Base-by-base conservation (phyloP, 1,284 basidiomycete genomes). In the Lentinula novae-zelandiae region DNA sequence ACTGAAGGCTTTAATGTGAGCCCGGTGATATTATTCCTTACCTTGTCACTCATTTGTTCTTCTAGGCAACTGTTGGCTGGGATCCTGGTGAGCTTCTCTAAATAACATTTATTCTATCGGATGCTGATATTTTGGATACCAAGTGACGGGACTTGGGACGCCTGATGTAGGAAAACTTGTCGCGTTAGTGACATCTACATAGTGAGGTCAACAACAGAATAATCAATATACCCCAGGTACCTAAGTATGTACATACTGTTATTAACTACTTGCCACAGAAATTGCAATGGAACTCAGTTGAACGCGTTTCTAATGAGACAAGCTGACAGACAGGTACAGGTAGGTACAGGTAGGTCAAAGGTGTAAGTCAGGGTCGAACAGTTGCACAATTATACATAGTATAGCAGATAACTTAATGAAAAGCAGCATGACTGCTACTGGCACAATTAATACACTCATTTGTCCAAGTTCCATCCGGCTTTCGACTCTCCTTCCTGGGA, bases 111-210 rank as follows among this genome's bases (percentile, higher is more conserved):
- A 22, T 27, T 10, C 5, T 13, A 22, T 12, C 3, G 17, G 8
- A 20, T 39, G 5, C 44, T 20, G 17, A 48, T 38, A 17, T 42
- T 17, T 33, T 53, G 53, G 27, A 52, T 57, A 39, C 60, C 38
- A 56, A 76, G 79, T 83, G 20, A 82, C 81, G 63, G 81, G 81
- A 4, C 70, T 81, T 8, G 81, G 81, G 52, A 81, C 80, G n/a
- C 80, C 79, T 1, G 70, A 82, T 65, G 81, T 81, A 62, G 69
- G 67, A 9, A 76, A 77, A 61, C 66, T 77, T 15, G 67, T 69
- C 62, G 61, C 66, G 9, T 57, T 73, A n/a, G 69, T 72, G 17
- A 56, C 27, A 20, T 42, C 33, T 46, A 13, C 22, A 17, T 53
- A 34, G 3, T 3, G 27, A 51, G 27, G 8, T 8, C 22, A 22